Evolutionary conservation across 2,329 filamentous ascomycete species (phyloP).

Genomic region (Botryotinia calthae): DNA sequence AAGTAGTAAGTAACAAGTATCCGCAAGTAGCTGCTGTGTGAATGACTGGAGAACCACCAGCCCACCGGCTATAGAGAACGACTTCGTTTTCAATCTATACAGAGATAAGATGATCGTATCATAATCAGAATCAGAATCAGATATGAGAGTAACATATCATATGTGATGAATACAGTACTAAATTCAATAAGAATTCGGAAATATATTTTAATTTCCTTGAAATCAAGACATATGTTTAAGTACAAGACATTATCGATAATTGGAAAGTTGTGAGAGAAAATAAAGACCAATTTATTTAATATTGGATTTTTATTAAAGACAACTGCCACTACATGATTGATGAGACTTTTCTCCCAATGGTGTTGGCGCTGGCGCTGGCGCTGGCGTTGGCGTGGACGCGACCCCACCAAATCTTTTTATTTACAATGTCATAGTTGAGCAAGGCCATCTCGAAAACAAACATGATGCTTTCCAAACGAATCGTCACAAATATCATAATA

Average conservation of each 20-base stretch:
- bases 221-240: background rate
- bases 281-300: background rate
- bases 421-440: background rate
- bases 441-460: background rate
- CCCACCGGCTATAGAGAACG: background rate
- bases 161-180: background rate
- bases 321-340: background rate
- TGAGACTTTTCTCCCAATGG: background rate
- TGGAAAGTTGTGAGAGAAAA: background rate
- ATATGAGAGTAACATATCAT: background rate
- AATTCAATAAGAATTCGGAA: background rate
- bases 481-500: background rate
- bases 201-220: background rate
- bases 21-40: background rate
- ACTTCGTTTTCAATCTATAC: background rate
- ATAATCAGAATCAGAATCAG: background rate
- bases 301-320: background rate
- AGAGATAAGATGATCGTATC: background rate
- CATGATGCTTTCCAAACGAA: background rate
- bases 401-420: slow-evolving; percentile 12
- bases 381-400: background rate
- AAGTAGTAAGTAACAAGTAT: background rate
- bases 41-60: background rate
- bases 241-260: background rate
- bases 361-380: background rate